Base-by-base conservation (phyloP, 306 rosid species). In the Casuarina cunninghamiana region DNA sequence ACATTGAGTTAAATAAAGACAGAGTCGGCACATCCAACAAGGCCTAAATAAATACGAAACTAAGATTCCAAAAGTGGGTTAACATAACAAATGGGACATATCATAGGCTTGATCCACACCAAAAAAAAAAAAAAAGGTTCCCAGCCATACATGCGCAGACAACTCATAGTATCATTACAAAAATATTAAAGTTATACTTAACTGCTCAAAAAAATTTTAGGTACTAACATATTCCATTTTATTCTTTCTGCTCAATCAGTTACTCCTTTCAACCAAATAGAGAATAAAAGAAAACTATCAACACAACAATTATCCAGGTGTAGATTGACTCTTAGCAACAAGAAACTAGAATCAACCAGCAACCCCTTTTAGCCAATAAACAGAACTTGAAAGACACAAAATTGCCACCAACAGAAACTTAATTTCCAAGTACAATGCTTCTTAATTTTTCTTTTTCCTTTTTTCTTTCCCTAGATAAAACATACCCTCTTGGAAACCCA, bases 401-500 rank as follows among this genome's bases (percentile, higher is more conserved):
- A 37, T 15, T 35, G n/a, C 35, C 43, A 11, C 42, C 69, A 37
- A 13, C 5, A 35, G 49, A 41, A 41, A 26, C 43, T 6, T 39
- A 6, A 66, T 66, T 8, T 17, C 5, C 4, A 42, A 66, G 32
- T 10, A 42, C 10, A 37, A 5, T 13, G 9, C 50, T 0, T 41
- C 13, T 16, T 3, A 42, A 3, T 3, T 41, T 17, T 66, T 39
- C 8, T 43, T 13, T 26, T 26, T 26, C 32, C 32, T 26, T 26
- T 26, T 26, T 26, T 26, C 32, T 26, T 26, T 26, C 32, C 32
- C 32, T 32, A 67, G 16, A 42, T 42, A 2, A 75, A 63, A 66
- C 82, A 57, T 87, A 91, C 99, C 91, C 87, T 81, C 82, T 79
- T 12, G 88, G 90, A 83, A 77, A 57, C 83, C 90, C 97, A 83